A percentile compares a stretch with the other conserved stretches of the same genome.
These are phyloP conservation scores for Carex kokanica DNA, from an alignment of 176 grass and related monocot species.

Conservation along the genomic window DNA sequence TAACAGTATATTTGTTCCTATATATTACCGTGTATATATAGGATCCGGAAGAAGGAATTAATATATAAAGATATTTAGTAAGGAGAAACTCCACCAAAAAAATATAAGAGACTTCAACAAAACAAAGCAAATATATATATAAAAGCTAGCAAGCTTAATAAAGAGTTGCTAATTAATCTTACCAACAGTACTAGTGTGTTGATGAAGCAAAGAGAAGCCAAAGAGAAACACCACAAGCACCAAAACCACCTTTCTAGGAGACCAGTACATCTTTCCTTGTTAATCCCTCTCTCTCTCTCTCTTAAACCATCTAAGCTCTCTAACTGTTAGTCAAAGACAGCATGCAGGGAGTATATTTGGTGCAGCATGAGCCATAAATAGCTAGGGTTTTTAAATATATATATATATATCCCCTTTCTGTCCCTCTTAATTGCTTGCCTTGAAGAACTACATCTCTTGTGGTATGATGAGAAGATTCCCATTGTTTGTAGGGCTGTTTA, in stretches of 20 bases:
- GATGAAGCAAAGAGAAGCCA: conserved; percentile 52
- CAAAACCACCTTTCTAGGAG: conserved; percentile 38
- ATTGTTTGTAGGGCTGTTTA: conserved; percentile 49
- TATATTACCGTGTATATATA: not conserved
- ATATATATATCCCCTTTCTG: conserved; percentile 21
- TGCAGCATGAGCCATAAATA: conserved; percentile 20
- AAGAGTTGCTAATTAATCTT: conserved; percentile 24
- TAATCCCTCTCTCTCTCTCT: not conserved
- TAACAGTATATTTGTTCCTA: not conserved
- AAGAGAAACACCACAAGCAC: conserved; percentile 48
- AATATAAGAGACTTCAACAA: not conserved
- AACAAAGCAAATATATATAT: not conserved
- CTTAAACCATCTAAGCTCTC: conserved; percentile 22
- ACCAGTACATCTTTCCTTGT: conserved; percentile 34
- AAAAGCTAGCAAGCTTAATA: not conserved
- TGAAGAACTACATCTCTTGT: conserved; percentile 39
- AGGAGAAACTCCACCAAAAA: not conserved
- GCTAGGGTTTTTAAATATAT: conserved; percentile 29
- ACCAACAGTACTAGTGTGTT: conserved; percentile 52
- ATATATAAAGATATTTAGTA: not conserved
- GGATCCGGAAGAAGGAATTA: not conserved
- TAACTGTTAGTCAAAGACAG: conserved; percentile 38
- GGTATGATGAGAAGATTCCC: conserved; percentile 54
- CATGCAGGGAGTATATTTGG: conserved; percentile 31
- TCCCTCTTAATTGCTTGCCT: conserved; percentile 28